phyloP scores from a whole-genome alignment of 23 red algal genomes.

The Gracilaria vermiculophylla region DNA sequence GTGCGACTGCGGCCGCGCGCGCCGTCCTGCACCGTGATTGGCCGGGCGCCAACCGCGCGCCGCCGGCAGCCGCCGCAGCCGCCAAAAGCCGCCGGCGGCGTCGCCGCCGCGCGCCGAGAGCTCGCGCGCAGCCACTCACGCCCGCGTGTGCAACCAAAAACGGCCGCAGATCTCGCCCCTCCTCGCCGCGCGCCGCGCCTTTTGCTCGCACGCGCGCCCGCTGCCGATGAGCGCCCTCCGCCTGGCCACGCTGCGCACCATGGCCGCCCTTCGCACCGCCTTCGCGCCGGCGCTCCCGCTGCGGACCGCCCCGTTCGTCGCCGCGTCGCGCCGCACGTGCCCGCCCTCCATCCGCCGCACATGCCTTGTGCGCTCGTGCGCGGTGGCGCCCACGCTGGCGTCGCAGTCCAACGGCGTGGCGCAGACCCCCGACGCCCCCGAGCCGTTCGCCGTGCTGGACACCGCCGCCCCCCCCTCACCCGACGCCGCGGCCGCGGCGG shows the following conservation, averaged over 20 bases:
- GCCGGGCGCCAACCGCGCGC: neutral
- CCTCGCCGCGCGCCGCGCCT: neutral
- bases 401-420: neutral
- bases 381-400: neutral
- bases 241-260: constrained; percentile 1
- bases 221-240: constrained; percentile 1
- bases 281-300: constrained; percentile 8
- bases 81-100: neutral
- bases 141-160: neutral
- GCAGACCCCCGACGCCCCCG: neutral
- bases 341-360: neutral
- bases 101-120: neutral
- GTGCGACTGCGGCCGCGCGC: neutral
- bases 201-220: neutral
- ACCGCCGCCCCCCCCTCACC: neutral
- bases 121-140: neutral
- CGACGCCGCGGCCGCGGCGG: too few species aligned
- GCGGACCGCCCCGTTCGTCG: neutral
- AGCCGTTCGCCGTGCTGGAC: neutral
- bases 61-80: neutral
- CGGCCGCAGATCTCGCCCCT: neutral
- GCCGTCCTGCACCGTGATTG: neutral
- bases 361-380: neutral
- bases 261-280: constrained; percentile 8
- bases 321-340: neutral